Evolutionary conservation across 345 rosid species (phyloP), one percentile per base, ranked within the genome.

Genomic region (Brassica cretica): DNA sequence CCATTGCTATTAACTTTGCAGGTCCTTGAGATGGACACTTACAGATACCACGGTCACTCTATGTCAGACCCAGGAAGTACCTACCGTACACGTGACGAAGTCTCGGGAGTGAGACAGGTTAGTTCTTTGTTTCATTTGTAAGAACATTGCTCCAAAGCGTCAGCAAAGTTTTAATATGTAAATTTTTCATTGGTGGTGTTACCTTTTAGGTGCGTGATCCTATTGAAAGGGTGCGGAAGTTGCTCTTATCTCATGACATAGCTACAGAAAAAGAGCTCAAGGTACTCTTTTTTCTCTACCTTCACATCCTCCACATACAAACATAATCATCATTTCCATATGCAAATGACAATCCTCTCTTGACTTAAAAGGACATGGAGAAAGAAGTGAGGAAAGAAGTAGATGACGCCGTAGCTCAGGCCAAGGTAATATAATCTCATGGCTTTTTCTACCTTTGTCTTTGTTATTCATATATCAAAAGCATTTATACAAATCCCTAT

Each of bases 11-110:
- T 58, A 18, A 39, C 21, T 73, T 41, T 44, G 76, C 84, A 93
- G 98, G 88, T 93, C 72, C 98, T 95, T 75, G 99, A 95, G 84
- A 95, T 95, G 98, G 99, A 95, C 86, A 95, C 99, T 6, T 95
- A 95, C 78, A 90, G 98, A 83, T 95, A 93, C 81, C 99, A 93
- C 33, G 98, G 99, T 75, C 99, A 93, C 89, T 95, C 99, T 19
- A 95, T 95, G 98, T 95, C 99, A 81, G 99, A 95, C 81, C 99
- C 98, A 55, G 99, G 99, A 53, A 93, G 98, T 88, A 95, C 99
- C 71, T 93, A 95, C 85, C 96, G 97, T 46, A 95, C 98, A n/a
- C 99, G 96, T 86, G 98, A 95, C 59, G 99, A 95, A 84, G 86
- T 96, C 70, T 76, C 82, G 12, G 97, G 96, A 5, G 88, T 96